These are phyloP conservation scores for Ricinus communis DNA, from an alignment of 345 rosid species.

Conservation along the genomic window DNA sequence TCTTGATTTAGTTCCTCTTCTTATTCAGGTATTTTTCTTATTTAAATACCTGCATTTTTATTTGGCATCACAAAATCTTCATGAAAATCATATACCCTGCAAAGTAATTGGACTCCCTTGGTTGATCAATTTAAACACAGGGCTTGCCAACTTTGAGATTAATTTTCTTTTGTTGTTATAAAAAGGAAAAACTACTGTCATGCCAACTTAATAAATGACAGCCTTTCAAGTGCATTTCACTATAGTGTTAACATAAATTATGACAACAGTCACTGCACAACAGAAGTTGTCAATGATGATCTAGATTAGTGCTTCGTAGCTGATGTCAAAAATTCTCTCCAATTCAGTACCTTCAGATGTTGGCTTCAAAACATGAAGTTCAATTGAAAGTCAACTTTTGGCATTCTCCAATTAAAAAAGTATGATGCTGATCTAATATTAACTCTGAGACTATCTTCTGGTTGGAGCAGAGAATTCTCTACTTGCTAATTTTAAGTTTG, in stretches of 20 bases:
- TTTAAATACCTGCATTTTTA: slow-evolving; percentile 5
- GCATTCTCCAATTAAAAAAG: neutral
- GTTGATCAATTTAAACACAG: neutral
- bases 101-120: neutral
- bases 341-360: neutral
- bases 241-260: too few relatives aligned
- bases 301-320: neutral
- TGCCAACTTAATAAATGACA: too few relatives aligned
- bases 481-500: neutral
- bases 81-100: neutral
- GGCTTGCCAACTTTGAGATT: neutral
- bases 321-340: neutral
- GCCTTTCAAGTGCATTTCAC: too few relatives aligned
- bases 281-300: too few relatives aligned
- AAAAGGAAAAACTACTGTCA: too few relatives aligned
- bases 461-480: neutral
- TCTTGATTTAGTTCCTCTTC: slow-evolving; percentile 88
- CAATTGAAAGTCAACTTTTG: neutral
- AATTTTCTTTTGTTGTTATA: too few relatives aligned
- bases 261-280: too few relatives aligned
- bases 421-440: neutral
- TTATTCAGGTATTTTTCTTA: slow-evolving; percentile 67
- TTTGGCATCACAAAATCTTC: neutral
- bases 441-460: neutral
- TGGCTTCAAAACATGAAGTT: neutral